Conservation (phyloP, 2,329 filamentous ascomycete genomes). For the Delphinella strobiligena region DNA sequence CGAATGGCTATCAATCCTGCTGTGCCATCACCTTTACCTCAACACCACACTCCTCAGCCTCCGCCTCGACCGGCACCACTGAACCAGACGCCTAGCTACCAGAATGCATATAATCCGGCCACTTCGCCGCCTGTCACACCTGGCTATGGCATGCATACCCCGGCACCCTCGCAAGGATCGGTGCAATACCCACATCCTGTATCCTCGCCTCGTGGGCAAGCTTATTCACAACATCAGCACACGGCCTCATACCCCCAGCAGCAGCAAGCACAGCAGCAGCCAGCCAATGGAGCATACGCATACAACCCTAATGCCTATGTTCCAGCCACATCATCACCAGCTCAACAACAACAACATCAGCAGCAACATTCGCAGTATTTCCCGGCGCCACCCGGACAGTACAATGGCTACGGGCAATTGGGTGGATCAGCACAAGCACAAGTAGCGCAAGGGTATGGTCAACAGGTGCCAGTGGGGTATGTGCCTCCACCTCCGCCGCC, state of each 20-base stretch:
- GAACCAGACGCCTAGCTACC: conserved; percentile 29
- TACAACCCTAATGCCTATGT: conserved; percentile 38
- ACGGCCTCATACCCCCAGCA: too few relatives aligned
- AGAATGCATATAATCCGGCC: conserved; percentile 38
- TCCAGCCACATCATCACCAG: conserved; percentile 36
- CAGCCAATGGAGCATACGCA: conserved; percentile 1
- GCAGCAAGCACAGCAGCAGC: conserved; percentile 1
- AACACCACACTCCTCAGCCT: conserved; percentile 23
- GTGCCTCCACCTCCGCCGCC: conserved; percentile 56
- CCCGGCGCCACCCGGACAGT: conserved; percentile 32
- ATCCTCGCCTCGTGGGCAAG: conserved; percentile 8
- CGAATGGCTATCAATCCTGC: conserved; percentile 70
- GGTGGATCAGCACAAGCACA: conserved; percentile 17
- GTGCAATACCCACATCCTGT: conserved; percentile 14
- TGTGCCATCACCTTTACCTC: conserved; percentile 22
- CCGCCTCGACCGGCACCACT: conserved; percentile 29
- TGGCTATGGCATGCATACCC: conserved; percentile 26
- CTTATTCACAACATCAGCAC: conserved; percentile 7
- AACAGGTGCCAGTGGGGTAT: conserved; percentile 47
- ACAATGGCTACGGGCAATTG: conserved; percentile 20
- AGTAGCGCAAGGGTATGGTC: conserved; percentile 13
- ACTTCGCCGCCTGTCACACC: conserved; percentile 35
- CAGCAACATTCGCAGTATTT: conserved; percentile 27
- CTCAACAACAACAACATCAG: conserved; percentile 37
- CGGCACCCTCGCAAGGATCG: too few relatives aligned